Base-by-base conservation (phyloP, 2,329 filamentous ascomycete species). In the Dactylellina haptotyla region DNA sequence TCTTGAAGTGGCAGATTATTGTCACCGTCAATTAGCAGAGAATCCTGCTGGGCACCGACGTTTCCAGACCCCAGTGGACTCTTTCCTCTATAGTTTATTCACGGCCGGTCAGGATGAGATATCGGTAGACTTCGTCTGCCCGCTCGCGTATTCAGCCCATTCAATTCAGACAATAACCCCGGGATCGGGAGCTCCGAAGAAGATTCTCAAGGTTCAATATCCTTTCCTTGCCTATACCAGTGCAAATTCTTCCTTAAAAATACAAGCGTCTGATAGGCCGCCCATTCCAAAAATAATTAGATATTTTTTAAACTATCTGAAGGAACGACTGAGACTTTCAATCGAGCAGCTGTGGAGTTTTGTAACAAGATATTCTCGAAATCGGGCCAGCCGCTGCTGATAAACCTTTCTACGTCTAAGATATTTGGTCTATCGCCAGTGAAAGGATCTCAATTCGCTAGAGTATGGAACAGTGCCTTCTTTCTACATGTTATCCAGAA, bases 341-440 rank as follows among this genome's bases (percentile, higher is more conserved):
- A 3, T 18, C 20, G 43, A 25, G 37, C 53, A 4, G 8, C 23
- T 6, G n/a, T 9, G 10, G 32, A 43, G 2, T 57, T 57, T 16
- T 57, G 53, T 23, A 23, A 30, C 1, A 41, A 16, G 32, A 20
- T 41, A 12, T 57, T 57, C 53, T 43, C 32, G 2, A 41, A 41
- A 20, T 32, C 41, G 8, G 37, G 23, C 20, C 32, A 41, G 20
- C 12, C 34, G n/a, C n/a, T 14, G 3, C 34, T 57, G 28, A 14
- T 41, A 5, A 14, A 18, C 4, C 16, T 57, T 30, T 32, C 32
- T 8, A 41, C 1, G 9, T 16, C 53, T 18, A 57, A 30, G 23
- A 39, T 57, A 57, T 43, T 25, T 8, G 53, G 53, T 16, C 16
- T 57, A 4, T 57, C 53, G 20, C 53, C 53, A 45, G 18, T 43